Evolutionary conservation across 768 basidiomycete species (phyloP).

Genomic region (Panellus pusillus): DNA sequence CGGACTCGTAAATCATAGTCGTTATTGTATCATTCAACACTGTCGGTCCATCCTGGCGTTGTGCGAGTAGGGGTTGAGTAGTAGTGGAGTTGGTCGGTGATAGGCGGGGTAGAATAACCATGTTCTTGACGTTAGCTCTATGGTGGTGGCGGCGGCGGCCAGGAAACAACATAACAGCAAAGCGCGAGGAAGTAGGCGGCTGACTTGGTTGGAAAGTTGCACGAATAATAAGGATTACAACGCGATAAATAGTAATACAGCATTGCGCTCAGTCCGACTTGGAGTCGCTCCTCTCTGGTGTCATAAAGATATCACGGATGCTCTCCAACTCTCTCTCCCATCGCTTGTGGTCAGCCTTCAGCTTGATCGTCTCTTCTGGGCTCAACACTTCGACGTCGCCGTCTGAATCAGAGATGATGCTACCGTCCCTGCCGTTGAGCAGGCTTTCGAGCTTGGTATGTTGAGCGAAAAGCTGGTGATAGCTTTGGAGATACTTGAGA

Average conservation of each 20-base stretch:
- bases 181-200: not conserved
- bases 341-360: constrained; percentile 45
- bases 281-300: constrained; percentile 22
- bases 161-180: not conserved
- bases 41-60: not conserved
- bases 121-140: not conserved
- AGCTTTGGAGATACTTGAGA: constrained; percentile 47
- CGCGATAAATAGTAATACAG: not conserved
- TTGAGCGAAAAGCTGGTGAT: constrained; percentile 48
- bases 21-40: not conserved
- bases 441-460: constrained; percentile 54
- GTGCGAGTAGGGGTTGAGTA: not conserved
- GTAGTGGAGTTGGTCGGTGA: not conserved
- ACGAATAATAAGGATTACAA: not conserved
- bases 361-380: constrained; percentile 47
- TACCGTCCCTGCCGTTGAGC: constrained; percentile 40
- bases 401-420: constrained; percentile 49
- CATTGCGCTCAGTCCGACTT: constrained; percentile 8
- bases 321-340: constrained; percentile 54
- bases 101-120: constrained; percentile 3
- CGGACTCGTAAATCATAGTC: constrained; percentile 2
- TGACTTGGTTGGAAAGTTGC: not conserved
- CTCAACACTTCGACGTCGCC: constrained; percentile 56
- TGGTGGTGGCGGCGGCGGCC: constrained; percentile 2
- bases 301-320: constrained; percentile 42